Conservation (phyloP, 176 grass and related monocot genomes). For the Eleusine coracana region DNA sequence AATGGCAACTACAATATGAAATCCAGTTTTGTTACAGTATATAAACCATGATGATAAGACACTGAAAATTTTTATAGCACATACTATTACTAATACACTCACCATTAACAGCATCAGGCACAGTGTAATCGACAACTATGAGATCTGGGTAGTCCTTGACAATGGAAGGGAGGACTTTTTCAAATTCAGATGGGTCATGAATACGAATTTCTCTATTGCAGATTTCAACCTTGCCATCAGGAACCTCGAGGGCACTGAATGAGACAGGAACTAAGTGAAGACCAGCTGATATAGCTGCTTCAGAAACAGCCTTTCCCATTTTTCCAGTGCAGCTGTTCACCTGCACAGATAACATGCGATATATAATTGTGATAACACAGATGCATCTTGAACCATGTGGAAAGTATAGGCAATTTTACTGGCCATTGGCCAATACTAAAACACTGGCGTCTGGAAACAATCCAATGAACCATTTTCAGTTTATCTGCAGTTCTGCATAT, state of each 20-base stretch:
- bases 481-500: not conserved
- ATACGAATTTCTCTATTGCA: constrained; percentile 60
- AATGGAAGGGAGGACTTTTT: constrained; percentile 61
- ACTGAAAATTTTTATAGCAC: not conserved
- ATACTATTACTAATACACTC: constrained; percentile 26
- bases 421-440: not conserved
- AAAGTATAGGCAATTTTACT: constrained; percentile 22
- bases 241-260: constrained; percentile 61
- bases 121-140: constrained; percentile 89
- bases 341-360: constrained; percentile 42
- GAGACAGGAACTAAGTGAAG: constrained; percentile 81
- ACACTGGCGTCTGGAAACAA: not conserved
- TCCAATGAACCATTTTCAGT: not conserved
- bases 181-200: constrained; percentile 70
- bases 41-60: not conserved
- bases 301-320: constrained; percentile 81
- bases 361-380: not conserved
- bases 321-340: constrained; percentile 92
- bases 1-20: not conserved
- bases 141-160: constrained; percentile 69
- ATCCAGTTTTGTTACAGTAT: not conserved
- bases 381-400: constrained; percentile 11
- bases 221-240: constrained; percentile 64
- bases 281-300: constrained; percentile 76
- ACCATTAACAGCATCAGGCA: constrained; percentile 93